These are phyloP conservation scores for Trametes polyzona DNA, from an alignment of 1,284 basidiomycete species.

Conservation along the genomic window DNA sequence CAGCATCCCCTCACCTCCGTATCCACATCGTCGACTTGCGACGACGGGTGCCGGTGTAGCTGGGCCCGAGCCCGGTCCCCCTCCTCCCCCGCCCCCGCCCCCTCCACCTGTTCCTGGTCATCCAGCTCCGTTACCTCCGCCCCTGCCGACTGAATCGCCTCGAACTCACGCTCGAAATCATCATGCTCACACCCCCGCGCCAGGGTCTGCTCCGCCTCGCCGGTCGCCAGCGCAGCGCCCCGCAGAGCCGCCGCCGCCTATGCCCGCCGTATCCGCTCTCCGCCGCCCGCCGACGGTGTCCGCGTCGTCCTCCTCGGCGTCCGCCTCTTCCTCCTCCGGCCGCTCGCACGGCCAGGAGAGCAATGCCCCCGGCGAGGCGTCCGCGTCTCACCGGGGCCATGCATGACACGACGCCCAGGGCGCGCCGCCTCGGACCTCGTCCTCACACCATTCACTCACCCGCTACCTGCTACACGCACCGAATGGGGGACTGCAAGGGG, in stretches of 20 bases:
- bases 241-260: no score
- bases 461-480: no score
- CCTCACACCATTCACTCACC: no score
- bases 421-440: neutral
- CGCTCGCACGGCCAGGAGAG: constrained; percentile 3
- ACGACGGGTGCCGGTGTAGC: constrained; percentile 24
- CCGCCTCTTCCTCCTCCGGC: constrained; percentile 4
- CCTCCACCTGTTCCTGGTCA: neutral
- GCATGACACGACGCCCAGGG: constrained; percentile 4
- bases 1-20: constrained; percentile 26
- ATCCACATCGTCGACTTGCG: constrained; percentile 30
- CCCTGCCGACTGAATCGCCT: no score
- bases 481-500: no score
- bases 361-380: constrained; percentile 7
- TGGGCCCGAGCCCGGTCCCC: constrained; percentile 5
- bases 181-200: neutral
- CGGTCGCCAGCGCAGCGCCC: neutral
- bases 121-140: no score
- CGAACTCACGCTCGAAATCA: neutral
- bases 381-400: constrained; percentile 9
- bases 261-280: neutral
- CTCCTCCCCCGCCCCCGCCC: neutral
- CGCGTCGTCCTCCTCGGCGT: neutral
- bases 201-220: neutral
- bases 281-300: neutral